Evolutionary conservation across 1,284 basidiomycete species (phyloP), one percentile per base, ranked within the genome.

Genomic region (Cryptococcus sp.): DNA sequence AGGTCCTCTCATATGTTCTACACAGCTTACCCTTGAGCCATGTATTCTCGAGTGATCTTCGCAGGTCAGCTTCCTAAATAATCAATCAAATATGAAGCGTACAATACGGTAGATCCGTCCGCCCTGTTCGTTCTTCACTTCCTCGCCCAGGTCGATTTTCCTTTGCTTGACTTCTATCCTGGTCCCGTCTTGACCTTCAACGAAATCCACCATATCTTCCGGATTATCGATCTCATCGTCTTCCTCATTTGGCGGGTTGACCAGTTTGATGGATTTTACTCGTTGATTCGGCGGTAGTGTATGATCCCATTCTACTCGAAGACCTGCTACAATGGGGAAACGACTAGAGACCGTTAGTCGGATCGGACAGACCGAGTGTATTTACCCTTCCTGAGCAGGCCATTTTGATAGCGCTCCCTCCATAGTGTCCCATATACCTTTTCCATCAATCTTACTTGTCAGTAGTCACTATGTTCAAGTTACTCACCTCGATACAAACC

Each of bases 381-480:
- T 80, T 68, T 58, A 85, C 89, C 90, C 92, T 81, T 95, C 92
- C 76, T 94, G 91, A 15, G 89, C 86, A 4, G 92, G 92, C 83
- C 89, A 95, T 53, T 83, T 87, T 52, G 79, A 80, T 11, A 96
- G 78, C 1, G 85, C 84, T 34, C 82, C 81, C 70, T 96, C 92
- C 15, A 95, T 67, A 0, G 87, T 85, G 53, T 85, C 85, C 89
- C 90, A 93, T 41, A 95, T 83, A 0, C 85, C 81, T 64, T 83
- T 80, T 0, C 92, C 92, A 62, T 90, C 88, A 13, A 95, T 74
- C 75, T 91, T 49, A 50, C 46, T 52, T 32, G 13, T 41, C 23
- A 46, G n/a, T 15, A 10, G 47, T 4, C 15, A 32, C 46, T 8
- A 43, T 13, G 35, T 8, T 4, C 15, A 31, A 35, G 13, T 4